These are phyloP conservation scores for Sporothrix phasma DNA, from an alignment of 2,329 filamentous ascomycete species.

Conservation along the genomic window DNA sequence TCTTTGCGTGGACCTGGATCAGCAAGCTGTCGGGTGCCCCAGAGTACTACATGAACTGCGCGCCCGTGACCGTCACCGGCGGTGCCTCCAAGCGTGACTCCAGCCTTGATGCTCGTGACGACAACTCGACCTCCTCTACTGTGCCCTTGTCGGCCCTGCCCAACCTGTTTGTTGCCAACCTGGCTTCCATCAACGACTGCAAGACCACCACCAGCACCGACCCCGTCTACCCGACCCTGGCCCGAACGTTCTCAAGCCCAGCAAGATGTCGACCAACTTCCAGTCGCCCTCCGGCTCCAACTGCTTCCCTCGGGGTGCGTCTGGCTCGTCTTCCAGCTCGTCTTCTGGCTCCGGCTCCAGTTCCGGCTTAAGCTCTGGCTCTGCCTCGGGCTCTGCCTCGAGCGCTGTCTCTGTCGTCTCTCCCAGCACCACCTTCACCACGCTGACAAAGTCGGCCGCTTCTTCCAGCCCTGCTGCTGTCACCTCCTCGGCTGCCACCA, in stretches of 20 bases:
- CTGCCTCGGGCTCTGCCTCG: not conserved
- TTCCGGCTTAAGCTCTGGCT: not conserved
- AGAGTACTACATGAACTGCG: constrained; percentile 62
- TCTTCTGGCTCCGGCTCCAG: constrained; percentile 24
- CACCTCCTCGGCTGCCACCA: not conserved
- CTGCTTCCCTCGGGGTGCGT: constrained; percentile 18
- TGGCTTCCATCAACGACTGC: constrained; percentile 25
- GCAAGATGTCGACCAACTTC: constrained; percentile 18
- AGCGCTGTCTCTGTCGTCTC: constrained; percentile 12
- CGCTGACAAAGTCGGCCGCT: not conserved
- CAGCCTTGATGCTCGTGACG: constrained; percentile 2
- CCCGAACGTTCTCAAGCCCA: constrained; percentile 20
- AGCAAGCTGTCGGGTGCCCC: constrained; percentile 48
- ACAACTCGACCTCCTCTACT: not conserved
- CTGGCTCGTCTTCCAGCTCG: constrained; percentile 18
- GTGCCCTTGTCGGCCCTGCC: constrained; percentile 38
- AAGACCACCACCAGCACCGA: constrained; percentile 19
- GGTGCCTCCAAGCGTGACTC: constrained; percentile 17
- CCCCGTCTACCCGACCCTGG: constrained; percentile 22
- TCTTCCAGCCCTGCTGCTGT: not conserved
- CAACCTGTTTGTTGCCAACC: constrained; percentile 49
- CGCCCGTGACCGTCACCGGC: constrained; percentile 41
- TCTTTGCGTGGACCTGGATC: constrained; percentile 54
- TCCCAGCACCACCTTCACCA: constrained; percentile 9
- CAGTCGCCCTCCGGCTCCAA: constrained; percentile 14